These are phyloP conservation scores for Epichloe glyceriae DNA, from an alignment of 2,329 filamentous ascomycete genomes.

Conservation along the genomic window DNA sequence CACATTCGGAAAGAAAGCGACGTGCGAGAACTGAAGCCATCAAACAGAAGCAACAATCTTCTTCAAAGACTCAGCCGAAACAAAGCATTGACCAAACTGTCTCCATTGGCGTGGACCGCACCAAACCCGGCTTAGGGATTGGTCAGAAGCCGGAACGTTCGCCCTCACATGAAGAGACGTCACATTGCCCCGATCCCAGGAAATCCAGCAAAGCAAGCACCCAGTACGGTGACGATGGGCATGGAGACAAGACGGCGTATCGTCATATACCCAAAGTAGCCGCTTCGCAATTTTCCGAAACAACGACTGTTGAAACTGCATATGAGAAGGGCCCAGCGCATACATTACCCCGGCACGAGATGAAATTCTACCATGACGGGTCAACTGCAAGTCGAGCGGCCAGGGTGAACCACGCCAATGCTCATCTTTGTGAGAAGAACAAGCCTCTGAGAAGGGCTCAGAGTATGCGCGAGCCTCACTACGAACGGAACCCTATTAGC, in stretches of 20 bases:
- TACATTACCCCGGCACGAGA: constrained; percentile 28
- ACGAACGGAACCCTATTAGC: constrained; percentile 31
- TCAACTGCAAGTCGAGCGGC: constrained; percentile 11
- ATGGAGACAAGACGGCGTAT: constrained; percentile 16
- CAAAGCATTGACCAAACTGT: not conserved
- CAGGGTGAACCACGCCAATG: constrained; percentile 14
- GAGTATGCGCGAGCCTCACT: constrained; percentile 23
- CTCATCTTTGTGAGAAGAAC: constrained; percentile 22
- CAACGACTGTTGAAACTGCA: constrained; percentile 33
- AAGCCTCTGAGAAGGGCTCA: constrained; percentile 25
- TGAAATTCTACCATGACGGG: constrained; percentile 27
- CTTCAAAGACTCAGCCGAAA: not conserved
- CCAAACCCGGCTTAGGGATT: not conserved
- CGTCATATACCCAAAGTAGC: constrained; percentile 41
- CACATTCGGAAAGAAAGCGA: constrained; percentile 22
- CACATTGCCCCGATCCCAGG: constrained; percentile 2
- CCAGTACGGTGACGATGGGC: constrained; percentile 7
- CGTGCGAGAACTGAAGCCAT: constrained; percentile 15
- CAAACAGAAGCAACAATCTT: constrained; percentile 4
- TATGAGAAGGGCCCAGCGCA: constrained; percentile 25
- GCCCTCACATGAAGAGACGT: not conserved
- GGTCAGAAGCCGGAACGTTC: not conserved
- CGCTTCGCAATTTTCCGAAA: constrained; percentile 40
- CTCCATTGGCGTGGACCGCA: not conserved
- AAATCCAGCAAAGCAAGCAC: constrained; percentile 7